Evolutionary conservation across 1,139 yeast genomes (phyloP), one percentile per base, ranked within the genome.

Genomic region (Ashbya aceris): DNA sequence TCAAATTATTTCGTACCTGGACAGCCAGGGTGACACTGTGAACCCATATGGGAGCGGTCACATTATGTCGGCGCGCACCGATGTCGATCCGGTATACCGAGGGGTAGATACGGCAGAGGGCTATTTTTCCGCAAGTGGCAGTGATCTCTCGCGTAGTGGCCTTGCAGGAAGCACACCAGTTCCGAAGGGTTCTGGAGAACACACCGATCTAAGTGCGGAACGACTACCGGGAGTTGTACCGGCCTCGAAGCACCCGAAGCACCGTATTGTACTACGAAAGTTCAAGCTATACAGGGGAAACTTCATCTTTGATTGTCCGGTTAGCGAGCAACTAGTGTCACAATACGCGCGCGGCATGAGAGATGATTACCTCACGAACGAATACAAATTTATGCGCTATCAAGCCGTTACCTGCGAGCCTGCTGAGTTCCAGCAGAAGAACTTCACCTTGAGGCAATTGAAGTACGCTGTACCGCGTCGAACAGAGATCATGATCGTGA

Each of bases 341-440:
- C 75, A 65, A 62, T 58, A 74, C 70, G 39, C 66, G 52, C 39
- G 44, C 2, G 58, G 56, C 3, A 54, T 55, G 13, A 60, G 68
- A 55, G 57, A 68, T 62, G 43, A 71, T 45, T 53, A 62, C 48
- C 77, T 79, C 52, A 71, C 84, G 33, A 80, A 85, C 54, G 86
- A 86, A 65, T 77, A 81, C 68, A 72, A 84, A 53, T 77, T 77
- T 60, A 74, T 93, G 94, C 74, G 83, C 51, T 74, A 84, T 56
- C 85, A 89, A 14, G 93, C 94, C 0, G 84, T 87, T 39, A 83
- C 94, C 1, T 75, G 91, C 34, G 82, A 79, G 52, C 94, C 94
- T 2, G 89, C 83, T 58, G 83, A 83, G 44, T 85, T 86, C 61
- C 70, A 73, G 4, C 62, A 63, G 17, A 79, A 80, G 38, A 95